These are phyloP conservation scores for Agrocybe praecox DNA, from an alignment of 768 basidiomycete species.

Conservation along the genomic window DNA sequence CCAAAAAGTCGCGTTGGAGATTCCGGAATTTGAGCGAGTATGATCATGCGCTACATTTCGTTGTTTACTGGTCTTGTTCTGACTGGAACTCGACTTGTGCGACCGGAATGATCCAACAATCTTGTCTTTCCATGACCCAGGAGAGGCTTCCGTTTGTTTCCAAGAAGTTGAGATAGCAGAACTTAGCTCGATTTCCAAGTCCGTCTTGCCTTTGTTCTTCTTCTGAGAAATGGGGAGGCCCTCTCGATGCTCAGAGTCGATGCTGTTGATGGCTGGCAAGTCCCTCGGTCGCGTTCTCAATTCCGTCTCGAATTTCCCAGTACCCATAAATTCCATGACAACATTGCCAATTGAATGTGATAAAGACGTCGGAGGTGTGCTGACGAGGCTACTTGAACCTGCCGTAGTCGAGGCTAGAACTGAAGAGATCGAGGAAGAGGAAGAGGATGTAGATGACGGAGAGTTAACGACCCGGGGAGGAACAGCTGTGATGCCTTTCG, in stretches of 20 bases:
- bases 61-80: slow-evolving; percentile 32
- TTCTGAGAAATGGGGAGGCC: slow-evolving; percentile 31
- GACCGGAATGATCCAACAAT: slow-evolving; percentile 36
- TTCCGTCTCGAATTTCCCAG: slow-evolving; percentile 30
- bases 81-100: slow-evolving; percentile 36
- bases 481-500: slow-evolving; percentile 22
- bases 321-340: slow-evolving; percentile 41
- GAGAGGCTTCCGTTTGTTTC: slow-evolving; percentile 30
- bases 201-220: slow-evolving; percentile 35
- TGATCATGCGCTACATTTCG: slow-evolving; percentile 27
- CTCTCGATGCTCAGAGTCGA: slow-evolving; percentile 20
- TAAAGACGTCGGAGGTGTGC: slow-evolving; percentile 61
- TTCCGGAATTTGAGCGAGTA: slow-evolving; percentile 39
- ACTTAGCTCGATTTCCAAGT: slow-evolving; percentile 31
- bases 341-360: slow-evolving; percentile 49
- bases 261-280: slow-evolving; percentile 17
- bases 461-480: slow-evolving; percentile 26
- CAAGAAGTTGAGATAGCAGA: slow-evolving; percentile 38
- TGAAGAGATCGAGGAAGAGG: slow-evolving; percentile 54
- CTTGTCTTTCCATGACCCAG: slow-evolving; percentile 42
- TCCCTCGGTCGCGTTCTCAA: slow-evolving; percentile 21
- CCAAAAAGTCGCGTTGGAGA: slow-evolving; percentile 43
- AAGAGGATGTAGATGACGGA: slow-evolving; percentile 49
- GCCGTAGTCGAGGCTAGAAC: slow-evolving; percentile 36
- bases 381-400: slow-evolving; percentile 45